Evolutionary conservation across 163 green algal species (phyloP).

Genomic region (Prototheca cutis): DNA sequence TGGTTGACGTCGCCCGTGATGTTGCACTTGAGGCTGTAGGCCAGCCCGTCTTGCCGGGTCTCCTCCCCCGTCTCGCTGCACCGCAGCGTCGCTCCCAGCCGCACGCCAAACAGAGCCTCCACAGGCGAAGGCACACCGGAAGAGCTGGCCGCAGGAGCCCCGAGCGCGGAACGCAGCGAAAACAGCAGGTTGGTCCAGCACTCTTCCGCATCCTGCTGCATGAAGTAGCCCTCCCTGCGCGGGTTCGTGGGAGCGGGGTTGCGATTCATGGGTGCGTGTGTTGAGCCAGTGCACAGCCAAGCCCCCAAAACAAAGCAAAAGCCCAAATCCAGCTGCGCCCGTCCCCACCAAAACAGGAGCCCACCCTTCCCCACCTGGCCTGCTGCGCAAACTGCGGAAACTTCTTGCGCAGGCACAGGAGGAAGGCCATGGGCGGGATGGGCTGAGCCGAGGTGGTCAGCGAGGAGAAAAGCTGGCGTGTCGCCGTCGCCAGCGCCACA

Average conservation of each 20-base stretch:
- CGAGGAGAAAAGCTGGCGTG: conserved; percentile 67
- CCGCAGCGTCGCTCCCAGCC: not conserved
- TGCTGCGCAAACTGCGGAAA: conserved; percentile 93
- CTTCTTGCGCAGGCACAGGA: conserved; percentile 66
- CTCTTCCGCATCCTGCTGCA: conserved; percentile 98
- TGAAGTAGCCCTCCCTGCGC: conserved; percentile 54
- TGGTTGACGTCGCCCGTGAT: conserved; percentile 85
- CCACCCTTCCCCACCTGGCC: conserved; percentile 9
- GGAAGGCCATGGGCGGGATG: conserved; percentile 80
- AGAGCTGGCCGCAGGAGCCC: not conserved
- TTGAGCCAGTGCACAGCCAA: too few species aligned
- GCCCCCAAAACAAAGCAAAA: too few species aligned
- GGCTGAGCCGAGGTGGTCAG: conserved; percentile 45
- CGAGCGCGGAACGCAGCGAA: conserved; percentile 54
- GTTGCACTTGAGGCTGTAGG: conserved; percentile 91
- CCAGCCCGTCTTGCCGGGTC: conserved; percentile 38
- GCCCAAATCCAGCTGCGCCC: too few species aligned
- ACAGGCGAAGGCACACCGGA: not conserved
- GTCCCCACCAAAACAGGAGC: not conserved
- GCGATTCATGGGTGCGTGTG: too few species aligned
- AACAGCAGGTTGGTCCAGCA: conserved; percentile 86
- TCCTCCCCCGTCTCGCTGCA: not conserved
- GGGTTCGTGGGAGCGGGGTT: too few species aligned
- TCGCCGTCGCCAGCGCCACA: conserved; percentile 40
- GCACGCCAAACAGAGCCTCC: conserved; percentile 14